These are phyloP conservation scores for Leccinum fuscescens DNA, from an alignment of 1,284 basidiomycete genomes.

Conservation along the genomic window DNA sequence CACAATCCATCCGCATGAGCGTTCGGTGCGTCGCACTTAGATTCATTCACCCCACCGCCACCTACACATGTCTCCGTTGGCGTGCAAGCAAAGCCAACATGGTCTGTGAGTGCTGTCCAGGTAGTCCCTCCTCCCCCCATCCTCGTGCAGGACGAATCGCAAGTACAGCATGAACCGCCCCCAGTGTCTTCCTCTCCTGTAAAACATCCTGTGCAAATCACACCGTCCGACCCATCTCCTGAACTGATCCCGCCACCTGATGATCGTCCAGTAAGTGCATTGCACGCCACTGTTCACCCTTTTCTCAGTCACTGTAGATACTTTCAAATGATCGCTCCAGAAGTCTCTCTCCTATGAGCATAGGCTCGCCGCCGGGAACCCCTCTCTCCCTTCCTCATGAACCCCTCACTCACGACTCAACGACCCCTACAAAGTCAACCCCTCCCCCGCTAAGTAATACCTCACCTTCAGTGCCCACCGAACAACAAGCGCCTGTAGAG, in stretches of 20 bases:
- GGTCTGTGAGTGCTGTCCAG: constrained; percentile 39
- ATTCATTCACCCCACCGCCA: constrained; percentile 21
- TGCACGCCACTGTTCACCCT: neutral
- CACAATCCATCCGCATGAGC: constrained; percentile 20
- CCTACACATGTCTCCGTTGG: constrained; percentile 35
- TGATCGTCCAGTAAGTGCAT: constrained; percentile 22
- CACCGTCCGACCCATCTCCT: constrained; percentile 12
- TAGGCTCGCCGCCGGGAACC: constrained; percentile 45
- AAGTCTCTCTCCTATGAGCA: constrained; percentile 57
- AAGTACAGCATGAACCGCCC: constrained; percentile 3
- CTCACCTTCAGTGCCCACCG: constrained; percentile 12
- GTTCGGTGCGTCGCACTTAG: constrained; percentile 30
- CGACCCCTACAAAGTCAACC: constrained; percentile 8
- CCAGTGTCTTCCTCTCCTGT: constrained; percentile 8
- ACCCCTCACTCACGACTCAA: neutral
- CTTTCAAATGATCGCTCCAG: constrained; percentile 29
- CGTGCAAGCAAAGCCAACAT: constrained; percentile 34
- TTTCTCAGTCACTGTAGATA: constrained; percentile 33
- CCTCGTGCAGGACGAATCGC: constrained; percentile 16
- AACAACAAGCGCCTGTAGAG: constrained; percentile 18
- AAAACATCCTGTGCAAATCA: constrained; percentile 12
- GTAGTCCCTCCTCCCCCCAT: constrained; percentile 31
- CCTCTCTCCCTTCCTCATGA: constrained; percentile 27
- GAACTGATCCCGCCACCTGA: constrained; percentile 15
- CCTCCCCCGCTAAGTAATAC: constrained; percentile 7